Evolutionary conservation across 331 rosid genomes (phyloP).

Genomic region (Acacia concinna): DNA sequence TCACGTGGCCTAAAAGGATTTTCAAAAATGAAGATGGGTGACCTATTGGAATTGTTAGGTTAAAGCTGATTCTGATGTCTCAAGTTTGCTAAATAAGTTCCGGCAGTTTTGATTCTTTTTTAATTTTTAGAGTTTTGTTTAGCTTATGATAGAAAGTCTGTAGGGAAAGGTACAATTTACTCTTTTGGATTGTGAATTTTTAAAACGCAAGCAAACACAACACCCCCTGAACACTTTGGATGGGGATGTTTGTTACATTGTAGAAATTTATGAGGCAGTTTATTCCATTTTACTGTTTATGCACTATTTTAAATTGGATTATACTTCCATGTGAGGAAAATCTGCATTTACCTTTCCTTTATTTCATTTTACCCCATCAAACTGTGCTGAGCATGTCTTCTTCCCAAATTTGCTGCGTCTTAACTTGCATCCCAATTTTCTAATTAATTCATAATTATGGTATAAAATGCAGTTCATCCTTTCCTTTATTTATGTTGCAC

Average conservation of each 20-base stretch:
- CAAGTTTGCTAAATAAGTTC: not conserved
- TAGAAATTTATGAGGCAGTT: not conserved
- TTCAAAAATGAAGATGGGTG: constrained; percentile 72
- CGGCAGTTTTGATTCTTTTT: constrained; percentile 7
- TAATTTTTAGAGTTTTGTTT: not conserved
- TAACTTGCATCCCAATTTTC: not conserved
- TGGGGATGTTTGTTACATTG: not conserved
- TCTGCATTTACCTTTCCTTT: not conserved
- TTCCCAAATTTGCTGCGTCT: not conserved
- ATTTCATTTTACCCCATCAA: not conserved
- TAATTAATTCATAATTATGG: not conserved
- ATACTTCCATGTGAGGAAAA: not conserved
- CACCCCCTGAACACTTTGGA: not conserved
- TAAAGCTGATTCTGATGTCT: constrained; percentile 30
- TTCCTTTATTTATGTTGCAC: not conserved
- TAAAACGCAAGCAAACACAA: not conserved
- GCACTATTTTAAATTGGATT: not conserved
- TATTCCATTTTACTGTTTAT: not conserved
- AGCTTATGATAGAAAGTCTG: not conserved
- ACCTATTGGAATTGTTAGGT: constrained; percentile 54
- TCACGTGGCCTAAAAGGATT: constrained; percentile 65
- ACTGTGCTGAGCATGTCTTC: not conserved
- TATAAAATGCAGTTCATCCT: not conserved
- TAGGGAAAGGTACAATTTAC: not conserved
- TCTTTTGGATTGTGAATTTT: not conserved